Percentiles rank a stretch among this genome's conserved stretches.
phyloP scores from a whole-genome alignment of 2,329 filamentous ascomycete genomes.

The Dothidotthia symphoricarpi region DNA sequence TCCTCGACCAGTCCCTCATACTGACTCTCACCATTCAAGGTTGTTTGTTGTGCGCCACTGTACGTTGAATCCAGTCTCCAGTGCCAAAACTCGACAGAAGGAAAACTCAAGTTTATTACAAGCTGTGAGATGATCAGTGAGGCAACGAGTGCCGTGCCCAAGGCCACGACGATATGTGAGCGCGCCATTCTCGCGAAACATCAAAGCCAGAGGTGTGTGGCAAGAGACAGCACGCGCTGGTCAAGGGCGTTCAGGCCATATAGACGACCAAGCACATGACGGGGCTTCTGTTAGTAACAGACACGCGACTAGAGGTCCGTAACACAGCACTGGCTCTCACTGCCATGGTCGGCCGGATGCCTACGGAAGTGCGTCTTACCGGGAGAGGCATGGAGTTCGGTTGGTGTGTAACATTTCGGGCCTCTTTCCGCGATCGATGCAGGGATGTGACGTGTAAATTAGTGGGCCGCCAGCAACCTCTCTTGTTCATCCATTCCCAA shows the following conservation, averaged over 20 bases:
- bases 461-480: conserved; percentile 7
- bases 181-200: conserved; percentile 39
- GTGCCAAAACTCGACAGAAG: conserved; percentile 40
- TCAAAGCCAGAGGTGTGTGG: conserved; percentile 18
- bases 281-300: neutral
- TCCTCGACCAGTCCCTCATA: conserved; percentile 30
- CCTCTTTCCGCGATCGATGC: neutral
- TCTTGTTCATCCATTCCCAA: conserved; percentile 1
- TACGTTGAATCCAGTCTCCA: conserved; percentile 24
- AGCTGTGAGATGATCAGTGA: conserved; percentile 38
- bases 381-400: neutral
- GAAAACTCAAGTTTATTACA: conserved; percentile 35
- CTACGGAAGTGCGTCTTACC: neutral
- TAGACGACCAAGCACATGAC: conserved; percentile 4
- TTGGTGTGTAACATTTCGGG: conserved; percentile 14
- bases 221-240: neutral
- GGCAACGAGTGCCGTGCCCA: conserved; percentile 37
- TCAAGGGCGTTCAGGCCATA: conserved; percentile 2
- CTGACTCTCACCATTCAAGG: conserved; percentile 31
- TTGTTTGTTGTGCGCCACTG: conserved; percentile 23
- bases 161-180: conserved; percentile 40
- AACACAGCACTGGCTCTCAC: neutral
- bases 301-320: neutral
- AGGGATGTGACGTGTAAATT: conserved; percentile 7
- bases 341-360: neutral